Conservation (phyloP, 352 stramenopile species). For the Pythium dissotocum region DNA sequence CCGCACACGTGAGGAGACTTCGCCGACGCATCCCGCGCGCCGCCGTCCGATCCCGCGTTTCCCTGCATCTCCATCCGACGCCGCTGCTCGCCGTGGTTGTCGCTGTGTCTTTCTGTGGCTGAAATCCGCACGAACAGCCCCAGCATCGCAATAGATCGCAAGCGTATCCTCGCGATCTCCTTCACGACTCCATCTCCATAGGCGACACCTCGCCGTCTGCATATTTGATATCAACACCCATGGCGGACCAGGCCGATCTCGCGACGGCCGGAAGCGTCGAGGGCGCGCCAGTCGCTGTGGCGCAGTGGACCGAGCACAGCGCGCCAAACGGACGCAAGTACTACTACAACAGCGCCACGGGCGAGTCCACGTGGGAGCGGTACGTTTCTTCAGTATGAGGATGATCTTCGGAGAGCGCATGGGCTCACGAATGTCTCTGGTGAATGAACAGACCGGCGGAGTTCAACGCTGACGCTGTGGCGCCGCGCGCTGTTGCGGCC, state of each 20-base stretch:
- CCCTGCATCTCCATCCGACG: slow-evolving; percentile 4
- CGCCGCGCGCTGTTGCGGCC: slow-evolving; percentile 19
- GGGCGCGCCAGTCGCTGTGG: slow-evolving; percentile 34
- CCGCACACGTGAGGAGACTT: not conserved
- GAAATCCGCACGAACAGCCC: not conserved
- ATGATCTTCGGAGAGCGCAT: not conserved
- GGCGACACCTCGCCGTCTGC: slow-evolving; percentile 15
- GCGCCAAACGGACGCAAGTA: slow-evolving; percentile 91
- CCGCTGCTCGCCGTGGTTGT: not conserved
- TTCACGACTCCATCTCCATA: slow-evolving; percentile 4
- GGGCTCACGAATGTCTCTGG: not conserved
- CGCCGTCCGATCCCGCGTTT: not conserved
- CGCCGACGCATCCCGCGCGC: not conserved
- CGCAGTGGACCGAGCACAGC: slow-evolving; percentile 90
- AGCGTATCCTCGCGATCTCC: slow-evolving; percentile 6
- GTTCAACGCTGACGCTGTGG: slow-evolving; percentile 27
- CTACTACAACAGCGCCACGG: slow-evolving; percentile 91
- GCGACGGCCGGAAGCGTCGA: slow-evolving; percentile 36
- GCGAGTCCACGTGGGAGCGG: slow-evolving; percentile 90
- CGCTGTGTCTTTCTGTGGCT: slow-evolving; percentile 4
- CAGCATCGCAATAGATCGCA: slow-evolving; percentile 16
- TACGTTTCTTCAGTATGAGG: slow-evolving; percentile 29
- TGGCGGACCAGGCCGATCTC: slow-evolving; percentile 78
- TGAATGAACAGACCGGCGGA: slow-evolving; percentile 46
- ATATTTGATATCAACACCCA: slow-evolving; percentile 35